Evolutionary conservation across 1,284 basidiomycete genomes (phyloP).

Genomic region (Boletus semigastroideus): DNA sequence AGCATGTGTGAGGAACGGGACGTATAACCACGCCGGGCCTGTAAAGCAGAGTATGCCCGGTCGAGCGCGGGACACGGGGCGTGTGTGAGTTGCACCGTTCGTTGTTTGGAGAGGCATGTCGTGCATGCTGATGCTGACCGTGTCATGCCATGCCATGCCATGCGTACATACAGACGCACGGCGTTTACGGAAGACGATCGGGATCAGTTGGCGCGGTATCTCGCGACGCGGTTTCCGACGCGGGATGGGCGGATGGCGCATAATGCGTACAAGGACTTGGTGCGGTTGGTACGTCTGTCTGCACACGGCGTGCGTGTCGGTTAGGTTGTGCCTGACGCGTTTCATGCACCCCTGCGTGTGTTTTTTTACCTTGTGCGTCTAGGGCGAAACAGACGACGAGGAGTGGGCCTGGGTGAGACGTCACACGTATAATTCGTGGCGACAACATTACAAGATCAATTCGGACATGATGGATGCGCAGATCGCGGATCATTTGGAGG

Average conservation of each 20-base stretch:
- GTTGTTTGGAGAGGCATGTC: not conserved
- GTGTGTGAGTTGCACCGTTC: not conserved
- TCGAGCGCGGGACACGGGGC: constrained; percentile 2
- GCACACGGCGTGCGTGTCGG: no score
- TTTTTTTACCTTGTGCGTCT: not conserved
- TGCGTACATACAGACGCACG: constrained; percentile 18
- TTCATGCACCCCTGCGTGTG: no score
- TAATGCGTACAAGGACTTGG: constrained; percentile 41
- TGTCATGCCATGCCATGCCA: no score
- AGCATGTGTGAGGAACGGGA: constrained; percentile 14
- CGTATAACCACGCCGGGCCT: constrained; percentile 16
- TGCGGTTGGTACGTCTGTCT: constrained; percentile 38
- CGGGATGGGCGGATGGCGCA: constrained; percentile 43
- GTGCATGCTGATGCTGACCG: no score
- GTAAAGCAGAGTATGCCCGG: constrained; percentile 27
- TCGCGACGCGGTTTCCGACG: constrained; percentile 27
- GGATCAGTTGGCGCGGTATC: constrained; percentile 25
- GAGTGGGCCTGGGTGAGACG: constrained; percentile 44
- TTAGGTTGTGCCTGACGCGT: no score
- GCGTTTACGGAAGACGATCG: constrained; percentile 26
- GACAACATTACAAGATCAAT: constrained; percentile 50
- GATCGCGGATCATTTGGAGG: constrained; percentile 35
- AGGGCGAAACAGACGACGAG: constrained; percentile 19
- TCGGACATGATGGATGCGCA: constrained; percentile 38
- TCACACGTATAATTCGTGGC: constrained; percentile 56